Evolutionary conservation across 2,329 filamentous ascomycete genomes (phyloP), one percentile per base, ranked within the genome.

Genomic region (Emmonsiellopsis sp.): DNA sequence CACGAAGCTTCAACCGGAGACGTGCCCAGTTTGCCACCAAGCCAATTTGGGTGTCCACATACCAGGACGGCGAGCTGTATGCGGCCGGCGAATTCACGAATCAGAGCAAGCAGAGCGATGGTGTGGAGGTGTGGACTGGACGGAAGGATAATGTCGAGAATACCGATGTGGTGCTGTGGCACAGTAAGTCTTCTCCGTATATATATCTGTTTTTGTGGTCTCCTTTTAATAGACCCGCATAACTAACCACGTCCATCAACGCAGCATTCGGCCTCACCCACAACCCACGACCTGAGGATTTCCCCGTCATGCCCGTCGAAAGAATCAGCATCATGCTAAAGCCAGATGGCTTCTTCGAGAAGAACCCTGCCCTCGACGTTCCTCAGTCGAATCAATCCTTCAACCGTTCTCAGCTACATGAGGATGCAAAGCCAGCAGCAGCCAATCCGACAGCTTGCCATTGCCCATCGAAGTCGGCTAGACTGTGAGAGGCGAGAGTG

Each of bases 251-350:
- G 44, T 58, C 59, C 11, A 42, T 35, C 20, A 45, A 16, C 7
- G n/a, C 34, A 70, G 67, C 68, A 26, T 74, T 75, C 53, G 75
- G 83, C 15, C 78, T 84, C 30, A 86, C 84, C 35, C 83, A 86
- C 58, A 80, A 84, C 30, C 81, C 82, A 0, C 72, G 82, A 5
- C 74, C 80, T 26, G 83, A 85, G 62, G 83, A 86, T 62, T 86
- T 85, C 67, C 83, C 83, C 37, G 26, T 48, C 45, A 38, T 38
- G 45, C 45, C 37, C 0, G 78, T 76, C 60, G 83, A 86, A 63
- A 26, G 20, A 26, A 26, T 26, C 20, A 73, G 70, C 51, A 70
- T 79, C 10, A 71, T 70, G 62, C 60, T 79, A 34, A 73, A 75
- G 56, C 76, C 76, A 1, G 74, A 75, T 48, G 76, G 77, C 32